Evolutionary conservation across 495 filamentous ascomycete species (phyloP).

Genomic region (Daldinia concentrica): DNA sequence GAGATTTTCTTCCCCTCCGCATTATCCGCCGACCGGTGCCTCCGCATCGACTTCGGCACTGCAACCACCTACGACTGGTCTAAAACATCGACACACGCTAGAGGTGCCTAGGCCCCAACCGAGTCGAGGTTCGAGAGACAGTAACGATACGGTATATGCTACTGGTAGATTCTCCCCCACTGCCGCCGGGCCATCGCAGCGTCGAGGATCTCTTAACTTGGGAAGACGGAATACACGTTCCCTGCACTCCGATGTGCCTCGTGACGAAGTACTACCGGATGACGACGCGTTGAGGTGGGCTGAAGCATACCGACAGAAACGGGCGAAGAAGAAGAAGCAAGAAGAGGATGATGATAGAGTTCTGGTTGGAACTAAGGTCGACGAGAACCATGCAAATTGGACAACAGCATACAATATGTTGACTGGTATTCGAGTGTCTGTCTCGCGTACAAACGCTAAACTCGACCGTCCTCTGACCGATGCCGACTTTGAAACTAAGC

Average conservation of each 20-base stretch:
- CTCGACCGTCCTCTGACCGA: constrained; percentile 87
- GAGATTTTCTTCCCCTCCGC: constrained; percentile 79
- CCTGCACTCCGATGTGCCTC: constrained; percentile 80
- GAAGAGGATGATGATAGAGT: constrained; percentile 95
- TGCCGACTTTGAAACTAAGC: constrained; percentile 87
- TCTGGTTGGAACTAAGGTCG: constrained; percentile 96
- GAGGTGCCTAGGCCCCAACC: constrained; percentile 76
- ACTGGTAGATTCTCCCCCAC: constrained; percentile 90
- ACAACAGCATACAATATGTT: constrained; percentile 99
- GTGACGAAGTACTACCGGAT: constrained; percentile 86
- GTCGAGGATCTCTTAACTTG: constrained; percentile 83
- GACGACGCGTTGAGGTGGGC: constrained; percentile 93
- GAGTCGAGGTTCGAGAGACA: constrained; percentile 61
- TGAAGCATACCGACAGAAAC: constrained; percentile 88
- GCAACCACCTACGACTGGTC: constrained; percentile 54
- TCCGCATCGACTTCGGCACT: constrained; percentile 53
- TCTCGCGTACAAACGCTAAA: constrained; percentile 97
- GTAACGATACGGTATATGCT: constrained; percentile 71
- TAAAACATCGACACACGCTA: constrained; percentile 88
- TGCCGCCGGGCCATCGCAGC: constrained; percentile 51
- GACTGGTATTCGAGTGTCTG: constrained; percentile 96
- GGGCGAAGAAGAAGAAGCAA: constrained; percentile 81
- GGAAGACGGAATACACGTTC: constrained; percentile 83
- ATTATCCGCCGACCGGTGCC: constrained; percentile 59
- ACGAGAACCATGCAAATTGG: constrained; percentile 97